Evolutionary conservation across 176 grass and related monocot species (phyloP), one percentile per base, ranked within the genome.

Genomic region (Carex pumila): DNA sequence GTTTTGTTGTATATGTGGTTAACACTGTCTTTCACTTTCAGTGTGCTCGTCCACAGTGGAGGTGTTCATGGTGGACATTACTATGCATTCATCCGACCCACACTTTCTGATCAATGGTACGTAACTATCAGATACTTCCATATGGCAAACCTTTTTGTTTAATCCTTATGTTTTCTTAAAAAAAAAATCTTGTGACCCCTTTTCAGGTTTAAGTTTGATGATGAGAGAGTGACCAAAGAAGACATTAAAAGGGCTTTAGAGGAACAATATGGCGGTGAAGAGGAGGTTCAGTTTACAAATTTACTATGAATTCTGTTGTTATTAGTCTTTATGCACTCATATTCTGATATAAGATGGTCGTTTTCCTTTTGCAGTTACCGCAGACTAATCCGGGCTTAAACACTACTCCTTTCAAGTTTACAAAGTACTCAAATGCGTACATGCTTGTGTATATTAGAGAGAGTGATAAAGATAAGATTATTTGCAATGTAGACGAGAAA

Each of bases 371-470:
- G 61, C 90, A 99, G 97, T 89, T 99, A 87, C 93, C 93, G 18
- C 97, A 93, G 83, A 90, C 86, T 79, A 99, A 99, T 96, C 97
- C 97, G 73, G 97, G 91, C 53, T 92, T 99, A 81, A 99, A 99
- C 65, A 99, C 91, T 71, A 88, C 88, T 70, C 97, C 97, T n/a
- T 96, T 99, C 79, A 99, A 99, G 87, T 99, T 99, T 65, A 99
- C 97, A 39, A 99, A 99, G 79, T 96, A 99, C 83, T 99, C 93
- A 41, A 99, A 99, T 58, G 96, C 96, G 36, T 99, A 99, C 83
- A 99, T 99, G 96, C 93, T 99, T 85, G 96, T 99, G n/a, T 99
- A 99, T 86, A 95, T 99, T 88, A 93, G 96, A 80, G 93, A 95
- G 79, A 99, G 89, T 12, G 93, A 99, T 87, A 99, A 94, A 79